Conservation (phyloP, 2,329 filamentous ascomycete genomes). For the Aspergillus persii region DNA sequence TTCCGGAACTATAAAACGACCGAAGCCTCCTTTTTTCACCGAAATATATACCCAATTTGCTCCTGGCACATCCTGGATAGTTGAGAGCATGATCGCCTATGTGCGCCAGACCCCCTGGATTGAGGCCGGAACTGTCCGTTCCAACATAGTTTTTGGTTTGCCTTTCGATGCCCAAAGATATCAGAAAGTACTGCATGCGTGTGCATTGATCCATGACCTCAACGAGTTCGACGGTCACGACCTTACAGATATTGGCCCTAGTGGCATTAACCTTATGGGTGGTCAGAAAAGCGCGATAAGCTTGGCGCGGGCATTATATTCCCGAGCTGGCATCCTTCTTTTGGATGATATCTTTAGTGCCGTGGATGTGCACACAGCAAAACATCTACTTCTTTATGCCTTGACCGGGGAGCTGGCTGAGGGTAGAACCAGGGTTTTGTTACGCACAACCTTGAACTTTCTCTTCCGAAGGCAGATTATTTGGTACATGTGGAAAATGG, state of each 20-base stretch:
- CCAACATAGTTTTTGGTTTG: slow-evolving; percentile 76
- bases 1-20: slow-evolving; percentile 56
- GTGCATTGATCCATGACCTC: slow-evolving; percentile 72
- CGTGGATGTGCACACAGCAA: slow-evolving; percentile 78
- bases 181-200: slow-evolving; percentile 66
- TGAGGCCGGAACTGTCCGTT: slow-evolving; percentile 73
- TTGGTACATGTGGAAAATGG: slow-evolving; percentile 71
- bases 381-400: slow-evolving; percentile 74
- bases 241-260: slow-evolving; percentile 76
- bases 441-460: slow-evolving; percentile 74
- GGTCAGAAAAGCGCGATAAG: slow-evolving; percentile 84
- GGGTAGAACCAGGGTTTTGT: slow-evolving; percentile 74
- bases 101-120: slow-evolving; percentile 85
- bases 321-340: slow-evolving; percentile 70
- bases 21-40: slow-evolving; percentile 47
- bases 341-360: slow-evolving; percentile 82
- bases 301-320: slow-evolving; percentile 76
- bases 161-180: slow-evolving; percentile 70
- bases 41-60: slow-evolving; percentile 66
- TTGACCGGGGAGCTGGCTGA: slow-evolving; percentile 67
- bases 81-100: slow-evolving; percentile 68
- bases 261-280: slow-evolving; percentile 79
- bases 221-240: slow-evolving; percentile 75
- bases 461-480: slow-evolving; percentile 69
- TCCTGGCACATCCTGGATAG: slow-evolving; percentile 63